Conservation (phyloP, 495 filamentous ascomycete genomes). For the Penicillium antarcticum region DNA sequence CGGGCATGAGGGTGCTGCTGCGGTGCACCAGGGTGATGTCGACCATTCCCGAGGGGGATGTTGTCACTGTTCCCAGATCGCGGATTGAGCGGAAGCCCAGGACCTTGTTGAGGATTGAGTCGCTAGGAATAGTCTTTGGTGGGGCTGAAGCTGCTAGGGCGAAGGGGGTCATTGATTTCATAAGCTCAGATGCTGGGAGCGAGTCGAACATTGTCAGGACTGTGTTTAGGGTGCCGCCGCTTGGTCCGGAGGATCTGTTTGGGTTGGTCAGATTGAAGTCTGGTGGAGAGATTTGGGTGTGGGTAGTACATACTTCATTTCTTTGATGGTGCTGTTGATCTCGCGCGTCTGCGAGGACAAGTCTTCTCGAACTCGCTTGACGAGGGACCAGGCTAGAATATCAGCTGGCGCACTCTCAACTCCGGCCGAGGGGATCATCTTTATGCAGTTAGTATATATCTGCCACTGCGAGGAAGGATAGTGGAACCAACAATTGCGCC, state of each 20-base stretch:
- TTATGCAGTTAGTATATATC: conserved; percentile 17
- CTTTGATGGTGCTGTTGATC: conserved; percentile 59
- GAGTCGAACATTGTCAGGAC: conserved; percentile 60
- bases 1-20: conserved; percentile 69
- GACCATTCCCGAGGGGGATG: conserved; percentile 51
- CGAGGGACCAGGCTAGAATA: conserved; percentile 68
- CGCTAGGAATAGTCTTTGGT: conserved; percentile 30
- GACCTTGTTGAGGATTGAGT: conserved; percentile 38
- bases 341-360: conserved; percentile 53
- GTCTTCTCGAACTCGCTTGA: conserved; percentile 59
- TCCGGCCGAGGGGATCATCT: conserved; percentile 83
- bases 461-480: neutral
- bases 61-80: conserved; percentile 65
- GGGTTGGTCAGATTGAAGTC: conserved; percentile 1
- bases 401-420: conserved; percentile 86
- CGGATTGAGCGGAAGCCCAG: conserved; percentile 61
- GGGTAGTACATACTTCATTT: conserved; percentile 48
- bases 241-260: conserved; percentile 50
- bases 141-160: conserved; percentile 61
- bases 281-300: neutral
- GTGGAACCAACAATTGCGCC: conserved; percentile 62
- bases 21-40: conserved; percentile 72
- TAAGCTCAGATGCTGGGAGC: conserved; percentile 56
- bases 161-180: conserved; percentile 56
- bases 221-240: conserved; percentile 72